Evolutionary conservation across 106 monocot genomes (phyloP), one percentile per base, ranked within the genome.

Genomic region (Dendrobium chrysotoxum): DNA sequence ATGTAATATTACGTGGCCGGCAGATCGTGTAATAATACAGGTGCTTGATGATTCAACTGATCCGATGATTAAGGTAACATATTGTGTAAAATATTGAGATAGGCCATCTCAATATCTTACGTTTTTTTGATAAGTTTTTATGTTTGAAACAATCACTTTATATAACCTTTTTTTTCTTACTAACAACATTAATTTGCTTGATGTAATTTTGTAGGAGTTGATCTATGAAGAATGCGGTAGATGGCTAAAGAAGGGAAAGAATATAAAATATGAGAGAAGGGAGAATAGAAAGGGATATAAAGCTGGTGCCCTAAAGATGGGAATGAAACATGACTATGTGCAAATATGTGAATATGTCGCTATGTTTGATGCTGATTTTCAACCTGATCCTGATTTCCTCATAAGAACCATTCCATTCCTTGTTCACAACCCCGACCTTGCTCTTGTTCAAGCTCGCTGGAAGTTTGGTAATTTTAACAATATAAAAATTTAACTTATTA

Each of bases 331-430:
- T 58, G n/a, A 28, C 46, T 90, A 90, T 44, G 87, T 83, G 2
- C 45, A 81, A 5, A 28, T 39, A 0, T 90, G 90, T 64, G 90
- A 91, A 25, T 88, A 81, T 54, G 72, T 91, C 15, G 88, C 86
- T 31, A 85, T 91, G 41, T 91, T 91, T 45, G 90, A 90, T 68
- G 90, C 90, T 15, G 90, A 90, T 72, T 90, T 90, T 81, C 90
- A 87, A 38, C 90, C 90, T 0, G 79, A 75, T 20, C 67, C 87
- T 11, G 87, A 90, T 80, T 90, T 87, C 73, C 85, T 90, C 54
- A 35, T 80, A 1, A 67, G 67, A 39, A 85, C 79, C 0, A 40
- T 90, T 64, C 90, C 90, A 16, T 90, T 87, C 68, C 90, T 90
- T 13, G 71, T 85, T 6, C 79, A 84, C 64, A 90, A 90, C 57